A percentile compares a stretch with the other conserved stretches of the same genome.
phyloP scores from a whole-genome alignment of 768 basidiomycete species.

The Xerocomellus chrysenteron region DNA sequence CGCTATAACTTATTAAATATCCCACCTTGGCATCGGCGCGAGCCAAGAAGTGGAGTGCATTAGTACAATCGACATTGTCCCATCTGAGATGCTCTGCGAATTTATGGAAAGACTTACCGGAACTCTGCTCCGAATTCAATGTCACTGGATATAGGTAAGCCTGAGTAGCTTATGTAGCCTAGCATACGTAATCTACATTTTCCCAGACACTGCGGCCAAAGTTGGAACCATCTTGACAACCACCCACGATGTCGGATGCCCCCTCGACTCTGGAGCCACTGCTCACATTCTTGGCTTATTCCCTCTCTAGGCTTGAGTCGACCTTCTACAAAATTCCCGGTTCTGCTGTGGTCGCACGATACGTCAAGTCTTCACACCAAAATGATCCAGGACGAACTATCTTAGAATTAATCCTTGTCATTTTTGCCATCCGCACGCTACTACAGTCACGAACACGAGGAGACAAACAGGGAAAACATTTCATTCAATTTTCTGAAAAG shows the following conservation, averaged over 20 bases:
- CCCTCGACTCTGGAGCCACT: conserved; percentile 47
- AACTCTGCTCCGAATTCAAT: too few relatives aligned
- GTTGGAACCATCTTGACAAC: conserved; percentile 9
- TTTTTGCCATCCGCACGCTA: conserved; percentile 89
- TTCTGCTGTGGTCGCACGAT: conserved; percentile 81
- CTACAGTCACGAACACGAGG: conserved; percentile 86
- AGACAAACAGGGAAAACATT: conserved; percentile 82
- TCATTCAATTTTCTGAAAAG: conserved; percentile 89
- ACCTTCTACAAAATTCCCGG: conserved; percentile 78
- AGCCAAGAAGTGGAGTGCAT: too few relatives aligned
- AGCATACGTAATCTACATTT: conserved; percentile 9
- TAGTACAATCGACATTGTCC: too few relatives aligned
- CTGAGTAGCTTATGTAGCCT: too few relatives aligned
- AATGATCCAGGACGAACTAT: conserved; percentile 93
- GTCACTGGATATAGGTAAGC: too few relatives aligned
- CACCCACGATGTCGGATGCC: conserved; percentile 36
- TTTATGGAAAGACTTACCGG: too few relatives aligned
- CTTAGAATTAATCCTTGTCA: conserved; percentile 82
- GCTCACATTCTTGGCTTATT: conserved; percentile 63
- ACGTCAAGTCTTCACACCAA: conserved; percentile 92
- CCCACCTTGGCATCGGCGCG: too few relatives aligned
- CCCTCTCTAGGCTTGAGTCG: conserved; percentile 57
- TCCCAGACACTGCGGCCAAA: background rate
- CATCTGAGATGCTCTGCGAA: too few relatives aligned
- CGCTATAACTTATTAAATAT: too few relatives aligned